A percentile compares a stretch with the other conserved stretches of the same genome.
These are phyloP conservation scores for Aspergillus indologenus DNA, from an alignment of 495 filamentous ascomycete species.

Conservation along the genomic window DNA sequence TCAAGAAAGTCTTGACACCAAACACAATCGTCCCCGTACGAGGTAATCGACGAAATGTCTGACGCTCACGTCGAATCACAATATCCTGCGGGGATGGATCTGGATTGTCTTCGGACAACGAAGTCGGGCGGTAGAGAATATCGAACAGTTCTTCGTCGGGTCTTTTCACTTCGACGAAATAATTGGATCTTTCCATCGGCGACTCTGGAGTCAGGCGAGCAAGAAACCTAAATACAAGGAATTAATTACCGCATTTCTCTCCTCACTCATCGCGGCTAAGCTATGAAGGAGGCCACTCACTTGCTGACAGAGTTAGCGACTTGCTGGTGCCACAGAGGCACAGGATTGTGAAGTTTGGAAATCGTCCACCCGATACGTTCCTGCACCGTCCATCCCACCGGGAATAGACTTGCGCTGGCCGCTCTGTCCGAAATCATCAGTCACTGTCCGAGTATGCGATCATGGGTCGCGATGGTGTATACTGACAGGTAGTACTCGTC, in stretches of 20 bases:
- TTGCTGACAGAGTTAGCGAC: conserved; percentile 50
- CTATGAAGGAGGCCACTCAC: conserved; percentile 30
- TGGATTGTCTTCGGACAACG: conserved; percentile 34
- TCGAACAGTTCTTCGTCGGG: conserved; percentile 42
- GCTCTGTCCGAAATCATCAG: conserved; percentile 28
- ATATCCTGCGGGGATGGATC: conserved; percentile 40
- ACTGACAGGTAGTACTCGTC: conserved; percentile 51
- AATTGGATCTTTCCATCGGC: conserved; percentile 53
- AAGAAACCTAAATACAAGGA: conserved; percentile 39
- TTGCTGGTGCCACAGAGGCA: conserved; percentile 54
- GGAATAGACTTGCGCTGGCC: conserved; percentile 58
- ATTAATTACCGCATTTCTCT: conserved; percentile 4
- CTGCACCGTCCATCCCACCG: conserved; percentile 54
- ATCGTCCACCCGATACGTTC: conserved; percentile 55
- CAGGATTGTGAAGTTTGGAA: conserved; percentile 48
- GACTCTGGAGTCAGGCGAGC: conserved; percentile 42
- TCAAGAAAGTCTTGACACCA: conserved; percentile 53
- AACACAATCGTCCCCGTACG: conserved; percentile 49
- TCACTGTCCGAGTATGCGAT: neutral
- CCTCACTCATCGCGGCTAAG: neutral
- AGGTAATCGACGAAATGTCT: conserved; percentile 53
- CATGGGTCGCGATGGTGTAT: neutral
- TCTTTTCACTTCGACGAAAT: conserved; percentile 50
- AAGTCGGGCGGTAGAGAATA: conserved; percentile 36
- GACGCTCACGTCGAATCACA: conserved; percentile 51